A percentile compares a stretch with the other conserved stretches of the same genome.
These are phyloP conservation scores for Paspalum vaginatum DNA, from an alignment of 176 grass and related monocot genomes.

Conservation along the genomic window DNA sequence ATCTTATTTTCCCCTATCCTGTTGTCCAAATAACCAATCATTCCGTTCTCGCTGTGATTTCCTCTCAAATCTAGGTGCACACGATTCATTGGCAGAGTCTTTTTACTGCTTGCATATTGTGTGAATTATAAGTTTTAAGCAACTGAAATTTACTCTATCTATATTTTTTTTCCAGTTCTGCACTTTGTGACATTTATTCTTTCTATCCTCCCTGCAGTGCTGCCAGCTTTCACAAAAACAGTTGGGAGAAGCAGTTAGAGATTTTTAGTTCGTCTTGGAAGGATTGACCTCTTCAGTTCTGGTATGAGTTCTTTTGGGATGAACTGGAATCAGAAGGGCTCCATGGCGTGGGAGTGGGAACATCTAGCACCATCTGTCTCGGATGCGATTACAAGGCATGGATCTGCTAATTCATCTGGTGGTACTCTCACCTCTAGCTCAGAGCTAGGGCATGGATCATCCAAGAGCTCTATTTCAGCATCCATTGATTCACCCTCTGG, in stretches of 20 bases:
- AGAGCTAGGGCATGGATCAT: conserved; percentile 37
- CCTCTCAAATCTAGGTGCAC: not conserved
- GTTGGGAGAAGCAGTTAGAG: conserved; percentile 14
- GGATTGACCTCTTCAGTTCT: conserved; percentile 18
- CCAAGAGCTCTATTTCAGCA: conserved; percentile 43
- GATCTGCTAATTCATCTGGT: conserved; percentile 22
- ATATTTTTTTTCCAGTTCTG: conserved; percentile 5
- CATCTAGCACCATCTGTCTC: not conserved
- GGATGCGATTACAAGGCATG: not conserved
- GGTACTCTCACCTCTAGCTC: conserved; percentile 43
- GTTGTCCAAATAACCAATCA: not conserved
- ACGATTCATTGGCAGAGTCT: not conserved
- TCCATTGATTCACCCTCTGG: conserved; percentile 36
- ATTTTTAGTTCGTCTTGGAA: conserved; percentile 20
- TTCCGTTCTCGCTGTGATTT: conserved; percentile 12
- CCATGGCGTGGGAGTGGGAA: conserved; percentile 43
- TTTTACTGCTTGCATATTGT: not conserved
- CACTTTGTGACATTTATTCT: not conserved
- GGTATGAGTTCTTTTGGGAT: conserved; percentile 26
- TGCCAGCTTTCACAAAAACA: conserved; percentile 8
- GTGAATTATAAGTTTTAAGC: not conserved
- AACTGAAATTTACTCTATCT: not conserved
- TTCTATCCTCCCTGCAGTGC: not conserved
- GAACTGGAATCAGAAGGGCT: conserved; percentile 44
- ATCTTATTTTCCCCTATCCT: not conserved